Percentiles rank a stretch among this genome's conserved stretches.
Evolutionary conservation across 345 rosid genomes (phyloP).

Genomic region (Pseudoturritis turrita): DNA sequence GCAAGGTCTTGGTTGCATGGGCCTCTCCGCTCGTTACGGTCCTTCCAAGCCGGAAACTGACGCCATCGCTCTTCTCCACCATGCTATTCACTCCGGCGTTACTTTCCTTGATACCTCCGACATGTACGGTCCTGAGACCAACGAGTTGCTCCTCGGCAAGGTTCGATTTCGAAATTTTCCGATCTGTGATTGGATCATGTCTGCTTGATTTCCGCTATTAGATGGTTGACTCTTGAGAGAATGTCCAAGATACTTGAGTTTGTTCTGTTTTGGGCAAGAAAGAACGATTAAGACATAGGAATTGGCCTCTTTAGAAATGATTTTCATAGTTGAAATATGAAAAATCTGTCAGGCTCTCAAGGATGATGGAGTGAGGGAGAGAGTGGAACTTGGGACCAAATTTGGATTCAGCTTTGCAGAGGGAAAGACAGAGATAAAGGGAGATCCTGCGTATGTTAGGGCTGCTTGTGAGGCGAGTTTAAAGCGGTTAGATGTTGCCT

Average conservation of each 20-base stretch:
- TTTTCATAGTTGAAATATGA: background rate
- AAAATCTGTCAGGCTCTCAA: slow-evolving; percentile 39
- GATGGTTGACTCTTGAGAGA: background rate
- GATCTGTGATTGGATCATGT: too few relatives aligned
- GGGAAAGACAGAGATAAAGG: slow-evolving; percentile 30
- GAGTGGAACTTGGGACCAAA: slow-evolving; percentile 49
- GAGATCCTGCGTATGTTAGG: slow-evolving; percentile 49
- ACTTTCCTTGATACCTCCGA: slow-evolving; percentile 44
- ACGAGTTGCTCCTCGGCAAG: slow-evolving; percentile 37
- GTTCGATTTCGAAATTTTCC: slow-evolving; percentile 8
- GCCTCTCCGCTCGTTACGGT: slow-evolving; percentile 33
- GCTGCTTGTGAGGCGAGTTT: slow-evolving; percentile 55
- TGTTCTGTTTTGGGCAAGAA: too few relatives aligned
- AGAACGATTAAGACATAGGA: background rate
- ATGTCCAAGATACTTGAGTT: background rate
- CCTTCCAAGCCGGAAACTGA: slow-evolving; percentile 30
- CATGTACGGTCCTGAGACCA: slow-evolving; percentile 39
- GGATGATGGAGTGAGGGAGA: slow-evolving; percentile 38
- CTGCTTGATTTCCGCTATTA: background rate
- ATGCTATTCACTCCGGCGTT: slow-evolving; percentile 34
- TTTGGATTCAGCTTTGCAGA: slow-evolving; percentile 14
- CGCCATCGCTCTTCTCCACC: slow-evolving; percentile 30
- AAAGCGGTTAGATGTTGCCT: slow-evolving; percentile 43
- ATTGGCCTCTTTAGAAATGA: background rate
- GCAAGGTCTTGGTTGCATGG: slow-evolving; percentile 45